A percentile compares a stretch with the other conserved stretches of the same genome.
Conservation (phyloP, 345 rosid species). For the Excoecaria cochinchinensis region DNA sequence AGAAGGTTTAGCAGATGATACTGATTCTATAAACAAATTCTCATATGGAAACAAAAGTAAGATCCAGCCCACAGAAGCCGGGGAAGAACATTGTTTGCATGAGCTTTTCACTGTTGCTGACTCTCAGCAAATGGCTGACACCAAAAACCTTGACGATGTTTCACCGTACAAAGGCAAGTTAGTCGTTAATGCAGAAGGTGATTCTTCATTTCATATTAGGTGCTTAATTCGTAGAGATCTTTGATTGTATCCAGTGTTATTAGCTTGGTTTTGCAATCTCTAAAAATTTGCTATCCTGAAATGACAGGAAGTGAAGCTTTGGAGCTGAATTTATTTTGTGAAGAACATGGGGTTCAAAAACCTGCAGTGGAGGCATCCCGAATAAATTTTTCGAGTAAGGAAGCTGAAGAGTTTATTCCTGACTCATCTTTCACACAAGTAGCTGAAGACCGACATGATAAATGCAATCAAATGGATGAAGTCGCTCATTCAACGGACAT, state of each 20-base stretch:
- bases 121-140: slow-evolving; percentile 6
- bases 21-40: slow-evolving; percentile 6
- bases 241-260: background rate
- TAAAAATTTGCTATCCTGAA: background rate
- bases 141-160: background rate
- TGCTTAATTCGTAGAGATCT: background rate
- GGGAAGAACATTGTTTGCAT: slow-evolving; percentile 11
- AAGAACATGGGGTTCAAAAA: slow-evolving; percentile 13
- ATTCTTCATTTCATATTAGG: slow-evolving; percentile 17
- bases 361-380: background rate
- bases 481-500: background rate
- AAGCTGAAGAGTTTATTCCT: background rate
- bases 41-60: background rate
- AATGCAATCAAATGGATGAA: background rate
- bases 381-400: background rate
- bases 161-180: slow-evolving; percentile 8
- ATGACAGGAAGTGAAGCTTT: slow-evolving; percentile 14
- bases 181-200: background rate
- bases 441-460: slow-evolving; percentile 7
- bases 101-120: slow-evolving; percentile 7
- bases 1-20: background rate
- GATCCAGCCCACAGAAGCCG: background rate
- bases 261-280: background rate
- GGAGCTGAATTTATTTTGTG: slow-evolving; percentile 14
- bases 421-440: background rate